phyloP scores from a whole-genome alignment of 257 asterid species.

The Henckelia pumila region DNA sequence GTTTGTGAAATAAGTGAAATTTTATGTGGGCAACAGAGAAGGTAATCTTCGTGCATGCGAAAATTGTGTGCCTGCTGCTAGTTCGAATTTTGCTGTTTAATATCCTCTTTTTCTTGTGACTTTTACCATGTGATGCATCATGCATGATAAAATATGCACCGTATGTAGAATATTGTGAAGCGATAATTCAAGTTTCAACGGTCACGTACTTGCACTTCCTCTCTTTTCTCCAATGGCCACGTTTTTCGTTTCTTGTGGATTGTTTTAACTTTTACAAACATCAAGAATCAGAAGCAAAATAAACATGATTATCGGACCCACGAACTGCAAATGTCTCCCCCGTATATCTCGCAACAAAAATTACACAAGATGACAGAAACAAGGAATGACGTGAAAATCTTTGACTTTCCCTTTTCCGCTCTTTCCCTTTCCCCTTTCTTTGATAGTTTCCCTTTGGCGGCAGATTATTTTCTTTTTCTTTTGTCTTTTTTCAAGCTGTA shows the following conservation, averaged over 20 bases:
- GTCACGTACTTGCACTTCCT: too few relatives aligned
- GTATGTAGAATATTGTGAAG: too few relatives aligned
- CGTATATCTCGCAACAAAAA: conserved; percentile 36
- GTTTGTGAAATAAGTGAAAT: not conserved
- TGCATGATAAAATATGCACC: conserved; percentile 8
- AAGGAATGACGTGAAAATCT: conserved; percentile 23
- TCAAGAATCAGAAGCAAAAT: too few relatives aligned
- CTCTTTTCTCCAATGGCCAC: too few relatives aligned
- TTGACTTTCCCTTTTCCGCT: conserved; percentile 27
- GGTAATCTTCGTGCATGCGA: not conserved
- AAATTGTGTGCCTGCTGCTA: too few relatives aligned
- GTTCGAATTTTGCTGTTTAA: not conserved
- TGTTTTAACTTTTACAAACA: too few relatives aligned
- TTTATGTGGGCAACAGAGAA: not conserved
- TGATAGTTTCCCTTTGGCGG: conserved; percentile 9
- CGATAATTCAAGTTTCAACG: too few relatives aligned
- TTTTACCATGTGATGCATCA: not conserved
- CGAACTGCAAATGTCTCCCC: conserved; percentile 21
- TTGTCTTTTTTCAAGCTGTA: conserved; percentile 1
- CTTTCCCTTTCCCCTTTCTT: conserved; percentile 24
- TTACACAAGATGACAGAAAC: conserved; percentile 10
- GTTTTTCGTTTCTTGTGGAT: too few relatives aligned
- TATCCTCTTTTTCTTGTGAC: too few relatives aligned
- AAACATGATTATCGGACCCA: conserved; percentile 7
- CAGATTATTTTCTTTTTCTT: conserved; percentile 12